Conservation (phyloP, 352 stramenopile species). For the Globisporangium orthogonon region DNA sequence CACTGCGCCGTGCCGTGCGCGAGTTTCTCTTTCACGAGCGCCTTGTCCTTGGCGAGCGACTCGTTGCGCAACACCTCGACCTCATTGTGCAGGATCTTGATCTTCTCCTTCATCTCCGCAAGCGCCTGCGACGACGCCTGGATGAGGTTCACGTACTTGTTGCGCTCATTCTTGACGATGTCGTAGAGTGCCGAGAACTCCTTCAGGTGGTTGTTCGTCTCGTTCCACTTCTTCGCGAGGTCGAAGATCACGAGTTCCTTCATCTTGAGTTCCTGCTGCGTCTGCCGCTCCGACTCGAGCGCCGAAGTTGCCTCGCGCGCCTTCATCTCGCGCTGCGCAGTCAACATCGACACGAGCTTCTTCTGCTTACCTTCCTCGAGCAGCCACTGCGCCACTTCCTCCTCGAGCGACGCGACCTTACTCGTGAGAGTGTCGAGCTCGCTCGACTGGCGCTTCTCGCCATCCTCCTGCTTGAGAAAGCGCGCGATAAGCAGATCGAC, state of each 20-base stretch:
- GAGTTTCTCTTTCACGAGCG: constrained; percentile 86
- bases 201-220: constrained; percentile 89
- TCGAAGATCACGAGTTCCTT: constrained; percentile 93
- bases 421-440: constrained; percentile 58
- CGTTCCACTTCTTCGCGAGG: constrained; percentile 92
- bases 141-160: constrained; percentile 95
- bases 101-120: constrained; percentile 95
- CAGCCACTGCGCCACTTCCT: constrained; percentile 83
- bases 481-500: constrained; percentile 87
- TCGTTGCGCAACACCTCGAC: constrained; percentile 93
- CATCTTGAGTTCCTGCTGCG: constrained; percentile 88
- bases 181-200: constrained; percentile 93
- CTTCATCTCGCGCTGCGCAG: constrained; percentile 89
- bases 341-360: constrained; percentile 86
- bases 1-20: constrained; percentile 84
- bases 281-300: constrained; percentile 75
- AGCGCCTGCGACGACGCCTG: constrained; percentile 88
- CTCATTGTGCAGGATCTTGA: constrained; percentile 94
- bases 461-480: constrained; percentile 83
- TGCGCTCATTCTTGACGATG: constrained; percentile 94
- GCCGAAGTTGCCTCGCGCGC: constrained; percentile 75
- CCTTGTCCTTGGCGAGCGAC: constrained; percentile 89
- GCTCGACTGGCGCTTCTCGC: constrained; percentile 62
- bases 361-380: constrained; percentile 84
- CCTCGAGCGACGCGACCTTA: constrained; percentile 70